Base-by-base conservation (phyloP, 2,329 filamentous ascomycete genomes). In the Zymoseptoria brevis region DNA sequence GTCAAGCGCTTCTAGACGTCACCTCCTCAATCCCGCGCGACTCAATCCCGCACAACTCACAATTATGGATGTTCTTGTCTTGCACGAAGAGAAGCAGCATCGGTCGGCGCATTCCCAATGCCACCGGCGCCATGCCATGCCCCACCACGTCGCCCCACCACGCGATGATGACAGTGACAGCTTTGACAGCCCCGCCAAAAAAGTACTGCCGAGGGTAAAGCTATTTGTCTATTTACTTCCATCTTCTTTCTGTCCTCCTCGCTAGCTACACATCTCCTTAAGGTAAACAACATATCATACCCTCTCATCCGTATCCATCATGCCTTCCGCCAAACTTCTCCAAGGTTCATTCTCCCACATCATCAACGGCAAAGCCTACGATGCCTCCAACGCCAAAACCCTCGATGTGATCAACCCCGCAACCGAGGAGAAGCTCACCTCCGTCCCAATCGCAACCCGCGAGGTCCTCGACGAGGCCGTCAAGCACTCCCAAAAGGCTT, bases 391-490 rank as follows among this genome's bases (percentile, higher is more conserved):
- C 55, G 59, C 50, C 50, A 64, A 66, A 50, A 67, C 68, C 57
- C 64, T 72, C 58, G 64, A 72, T 35, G 71, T 71, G 22, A 62
- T 72, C 54, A 70, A 74, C 64, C 72, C 72, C 5, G 64, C 66
- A 29, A 73, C 70, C 19, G 70, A 70, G 60, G 66, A 73, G 62
- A 62, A 72, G 60, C 66, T 72, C 26, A 71, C 69, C 66, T 59
- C 65, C 19, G 71, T 74, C 8, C 73, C 73, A 19, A 68, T 75
- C 57, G 74, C 68, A 13, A 72, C 60, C 13, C 69, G 74, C 63
- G 68, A 74, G 53, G 72, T 75, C 58, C 69, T 75, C 50, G 69
- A 74, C 50, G 71, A 73, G 57, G 73, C 73, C 6, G 72, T 74
- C n/a, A 64, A 62, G 16, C 55, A 69, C n/a, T 72, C 66, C 8